Percentiles rank a stretch among this genome's conserved stretches.
These are phyloP conservation scores for Papiliotrema nemorosa DNA, from an alignment of 1,284 basidiomycete species.

Conservation along the genomic window DNA sequence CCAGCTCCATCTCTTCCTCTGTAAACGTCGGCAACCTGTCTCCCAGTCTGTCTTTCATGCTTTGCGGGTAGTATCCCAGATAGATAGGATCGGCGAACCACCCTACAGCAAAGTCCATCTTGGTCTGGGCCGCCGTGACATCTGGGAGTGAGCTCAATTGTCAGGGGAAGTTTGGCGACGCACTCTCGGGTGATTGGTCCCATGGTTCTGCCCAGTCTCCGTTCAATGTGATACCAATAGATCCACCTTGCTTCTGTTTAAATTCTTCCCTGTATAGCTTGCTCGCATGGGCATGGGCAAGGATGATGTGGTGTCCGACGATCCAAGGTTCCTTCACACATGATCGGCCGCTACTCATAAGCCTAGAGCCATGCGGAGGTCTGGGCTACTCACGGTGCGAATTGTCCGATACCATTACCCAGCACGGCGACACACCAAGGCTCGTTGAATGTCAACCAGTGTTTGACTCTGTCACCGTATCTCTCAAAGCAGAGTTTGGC, in stretches of 20 bases:
- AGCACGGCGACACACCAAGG: conserved; percentile 68
- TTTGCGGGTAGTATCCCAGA: conserved; percentile 65
- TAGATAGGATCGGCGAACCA: conserved; percentile 62
- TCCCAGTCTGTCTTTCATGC: conserved; percentile 60
- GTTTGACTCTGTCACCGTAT: conserved; percentile 70
- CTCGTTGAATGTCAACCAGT: conserved; percentile 66
- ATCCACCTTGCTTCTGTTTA: conserved; percentile 55
- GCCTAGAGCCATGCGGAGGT: background rate
- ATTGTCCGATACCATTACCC: conserved; percentile 50
- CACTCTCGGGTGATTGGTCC: conserved; percentile 63
- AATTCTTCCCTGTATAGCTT: conserved; percentile 64
- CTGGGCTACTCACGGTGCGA: conserved; percentile 18
- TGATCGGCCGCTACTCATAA: conserved; percentile 48
- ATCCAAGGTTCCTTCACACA: conserved; percentile 69
- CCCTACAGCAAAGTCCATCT: conserved; percentile 62
- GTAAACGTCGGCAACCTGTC: conserved; percentile 66
- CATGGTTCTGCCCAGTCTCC: conserved; percentile 68
- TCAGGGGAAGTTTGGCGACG: conserved; percentile 24
- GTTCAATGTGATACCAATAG: conserved; percentile 71
- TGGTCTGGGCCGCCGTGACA: conserved; percentile 62
- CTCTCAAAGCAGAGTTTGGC: conserved; percentile 66
- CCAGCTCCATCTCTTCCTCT: conserved; percentile 58
- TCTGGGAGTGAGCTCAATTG: conserved; percentile 47
- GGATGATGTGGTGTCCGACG: conserved; percentile 64
- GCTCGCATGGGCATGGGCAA: conserved; percentile 65